These are phyloP conservation scores for Trichoderma sp. DNA, from an alignment of 2,329 filamentous ascomycete genomes.

Conservation along the genomic window DNA sequence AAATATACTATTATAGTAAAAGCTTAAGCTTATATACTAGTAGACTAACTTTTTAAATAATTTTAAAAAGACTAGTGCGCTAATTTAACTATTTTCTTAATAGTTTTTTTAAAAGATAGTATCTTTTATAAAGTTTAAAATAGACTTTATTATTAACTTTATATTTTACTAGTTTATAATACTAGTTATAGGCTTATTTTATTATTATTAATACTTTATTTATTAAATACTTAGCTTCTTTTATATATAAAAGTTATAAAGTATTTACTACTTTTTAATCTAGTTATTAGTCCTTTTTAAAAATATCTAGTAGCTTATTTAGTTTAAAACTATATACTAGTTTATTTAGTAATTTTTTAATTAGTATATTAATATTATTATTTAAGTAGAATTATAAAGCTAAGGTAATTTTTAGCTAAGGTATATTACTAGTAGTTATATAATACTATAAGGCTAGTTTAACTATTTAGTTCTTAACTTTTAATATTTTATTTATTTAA, in stretches of 20 bases:
- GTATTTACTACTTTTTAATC: neutral
- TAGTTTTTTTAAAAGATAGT: neutral
- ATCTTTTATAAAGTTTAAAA: neutral
- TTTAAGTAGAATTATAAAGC: neutral
- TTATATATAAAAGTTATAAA: neutral
- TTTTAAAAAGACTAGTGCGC: neutral
- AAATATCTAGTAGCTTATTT: neutral
- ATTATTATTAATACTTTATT: neutral
- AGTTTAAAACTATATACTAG: neutral
- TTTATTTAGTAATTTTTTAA: too few relatives aligned
- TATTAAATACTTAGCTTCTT: neutral
- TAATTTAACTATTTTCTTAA: neutral
- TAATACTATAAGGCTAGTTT: too few relatives aligned
- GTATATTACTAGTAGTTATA: too few relatives aligned
- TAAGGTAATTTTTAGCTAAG: too few relatives aligned
- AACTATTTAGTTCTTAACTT: too few relatives aligned
- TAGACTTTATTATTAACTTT: neutral
- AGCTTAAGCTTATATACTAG: too few relatives aligned
- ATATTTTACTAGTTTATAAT: neutral
- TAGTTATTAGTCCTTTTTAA: neutral
- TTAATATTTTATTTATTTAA: too few relatives aligned
- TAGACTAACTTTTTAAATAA: neutral
- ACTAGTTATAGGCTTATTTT: neutral
- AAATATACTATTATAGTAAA: too few relatives aligned
- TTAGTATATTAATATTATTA: neutral